Base-by-base conservation (phyloP, 2,329 filamentous ascomycete species). In the Ceratocystis lukuohia region DNA sequence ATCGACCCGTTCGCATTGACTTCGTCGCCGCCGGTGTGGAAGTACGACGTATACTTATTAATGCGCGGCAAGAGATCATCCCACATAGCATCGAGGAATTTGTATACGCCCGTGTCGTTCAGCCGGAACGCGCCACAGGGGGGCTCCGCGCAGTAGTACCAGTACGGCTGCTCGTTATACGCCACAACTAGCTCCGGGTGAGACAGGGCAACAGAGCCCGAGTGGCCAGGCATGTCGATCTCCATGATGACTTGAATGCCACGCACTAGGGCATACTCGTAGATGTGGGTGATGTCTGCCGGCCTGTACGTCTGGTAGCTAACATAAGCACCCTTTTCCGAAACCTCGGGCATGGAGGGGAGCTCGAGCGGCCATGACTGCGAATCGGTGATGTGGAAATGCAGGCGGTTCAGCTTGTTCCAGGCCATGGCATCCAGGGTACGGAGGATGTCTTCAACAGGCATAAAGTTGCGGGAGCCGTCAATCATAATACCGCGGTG, bases 21-120 rank as follows among this genome's bases (percentile, higher is more conserved):
- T 77, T 96, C 91, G 72, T 96, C 91, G 65, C 91, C 91, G 57
- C 91, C 91, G 0, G 88, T 88, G 76, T 96, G 91, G 78, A 93
- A 95, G 76, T 93, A 84, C 5, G 84, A 77, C 1, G 87, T 80
- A 74, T 89, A 90, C 0, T 86, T 84, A 7, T 79, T 76, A 10
- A 91, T 74, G 33, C 89, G 81, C 15, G 91, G 90, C 65, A 95
- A 77, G 28, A 96, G 73, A 72, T 96, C 91, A n/a, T 80, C 80
- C 71, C 91, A 87, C 15, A 96, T 76, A 46, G 75, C 86, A 66
- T 88, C 82, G 10, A 96, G 75, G 74, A 96, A 95, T 1, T 80
- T 76, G 71, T 87, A 81, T 1, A 94, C 89, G 1, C 77, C 80
- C 1, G 84, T 77, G 65, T 84, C 85, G 75, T 94, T 93, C 66